Conservation (phyloP, 108 stramenopile species). For the Nitzschia putrida region DNA sequence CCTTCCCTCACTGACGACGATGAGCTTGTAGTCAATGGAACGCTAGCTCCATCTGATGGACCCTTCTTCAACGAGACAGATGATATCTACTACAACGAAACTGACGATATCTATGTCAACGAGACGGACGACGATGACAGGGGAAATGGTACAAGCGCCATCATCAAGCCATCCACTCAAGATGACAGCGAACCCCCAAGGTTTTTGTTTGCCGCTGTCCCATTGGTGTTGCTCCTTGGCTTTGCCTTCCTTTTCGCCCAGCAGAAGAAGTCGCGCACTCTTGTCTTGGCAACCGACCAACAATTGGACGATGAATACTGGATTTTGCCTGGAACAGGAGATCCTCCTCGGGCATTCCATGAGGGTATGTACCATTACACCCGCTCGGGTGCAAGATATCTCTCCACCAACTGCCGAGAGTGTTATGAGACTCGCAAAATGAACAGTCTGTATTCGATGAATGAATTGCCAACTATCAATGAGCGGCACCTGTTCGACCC, state of each 20-base stretch:
- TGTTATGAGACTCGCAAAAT: slow-evolving; percentile 42
- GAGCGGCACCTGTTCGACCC: slow-evolving; percentile 29
- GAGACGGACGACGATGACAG: slow-evolving; percentile 4
- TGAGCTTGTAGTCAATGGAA: background rate
- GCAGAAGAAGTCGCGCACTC: slow-evolving; percentile 6
- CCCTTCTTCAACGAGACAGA: too few relatives aligned
- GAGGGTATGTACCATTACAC: slow-evolving; percentile 55
- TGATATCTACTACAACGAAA: too few relatives aligned
- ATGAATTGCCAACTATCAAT: slow-evolving; percentile 30
- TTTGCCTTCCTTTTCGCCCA: slow-evolving; percentile 2
- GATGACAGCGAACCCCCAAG: background rate
- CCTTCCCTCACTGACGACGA: background rate
- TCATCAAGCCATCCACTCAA: background rate
- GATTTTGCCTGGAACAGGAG: slow-evolving; percentile 45
- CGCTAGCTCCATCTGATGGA: too few relatives aligned
- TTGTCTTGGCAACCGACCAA: slow-evolving; percentile 10
- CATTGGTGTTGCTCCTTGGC: slow-evolving; percentile 2
- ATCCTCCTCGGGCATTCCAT: slow-evolving; percentile 53
- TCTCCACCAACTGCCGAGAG: slow-evolving; percentile 46
- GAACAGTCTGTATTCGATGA: slow-evolving; percentile 12
- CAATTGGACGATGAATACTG: slow-evolving; percentile 4
- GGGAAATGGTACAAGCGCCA: background rate
- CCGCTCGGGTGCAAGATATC: slow-evolving; percentile 44
- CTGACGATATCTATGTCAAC: background rate
- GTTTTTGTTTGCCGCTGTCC: slow-evolving; percentile 15